Conservation (phyloP, 768 basidiomycete genomes). For the Rhodosporidiobolus sp. region DNA sequence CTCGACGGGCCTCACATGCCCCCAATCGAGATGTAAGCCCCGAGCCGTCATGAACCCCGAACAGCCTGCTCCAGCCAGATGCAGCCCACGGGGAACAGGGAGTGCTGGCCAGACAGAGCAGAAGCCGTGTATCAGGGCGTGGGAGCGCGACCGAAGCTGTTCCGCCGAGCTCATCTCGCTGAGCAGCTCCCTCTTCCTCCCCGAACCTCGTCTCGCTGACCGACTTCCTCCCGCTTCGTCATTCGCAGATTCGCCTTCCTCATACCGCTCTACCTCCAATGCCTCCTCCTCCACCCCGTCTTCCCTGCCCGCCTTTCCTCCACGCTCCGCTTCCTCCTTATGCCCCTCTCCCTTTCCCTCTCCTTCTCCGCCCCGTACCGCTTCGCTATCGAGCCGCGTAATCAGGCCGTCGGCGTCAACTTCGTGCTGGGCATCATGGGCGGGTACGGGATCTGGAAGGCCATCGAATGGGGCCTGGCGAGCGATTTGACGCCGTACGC, state of each 20-base stretch:
- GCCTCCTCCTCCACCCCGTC: conserved; percentile 29
- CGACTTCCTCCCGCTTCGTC: background rate
- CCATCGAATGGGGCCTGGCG: conserved; percentile 31
- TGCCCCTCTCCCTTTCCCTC: conserved; percentile 15
- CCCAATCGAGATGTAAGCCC: background rate
- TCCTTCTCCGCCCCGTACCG: conserved; percentile 9
- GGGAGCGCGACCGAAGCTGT: no score
- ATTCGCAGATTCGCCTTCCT: conserved; percentile 24
- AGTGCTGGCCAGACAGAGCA: no score
- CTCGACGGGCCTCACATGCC: background rate
- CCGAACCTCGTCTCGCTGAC: background rate
- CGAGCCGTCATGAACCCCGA: background rate
- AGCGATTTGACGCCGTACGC: conserved; percentile 28
- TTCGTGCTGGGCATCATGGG: conserved; percentile 30
- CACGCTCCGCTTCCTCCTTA: conserved; percentile 19
- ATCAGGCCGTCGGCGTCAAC: conserved; percentile 35
- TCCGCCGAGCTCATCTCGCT: no score
- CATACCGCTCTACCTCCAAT: conserved; percentile 26
- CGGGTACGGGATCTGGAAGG: conserved; percentile 30
- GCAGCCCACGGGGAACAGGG: no score
- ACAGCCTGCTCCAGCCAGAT: no score
- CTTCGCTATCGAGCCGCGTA: conserved; percentile 27
- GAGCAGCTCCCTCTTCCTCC: background rate
- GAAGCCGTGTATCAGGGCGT: no score
- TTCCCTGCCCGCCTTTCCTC: conserved; percentile 16